Evolutionary conservation across 352 stramenopile species (phyloP), one percentile per base, ranked within the genome.

Genomic region (Phytophthora constricta): DNA sequence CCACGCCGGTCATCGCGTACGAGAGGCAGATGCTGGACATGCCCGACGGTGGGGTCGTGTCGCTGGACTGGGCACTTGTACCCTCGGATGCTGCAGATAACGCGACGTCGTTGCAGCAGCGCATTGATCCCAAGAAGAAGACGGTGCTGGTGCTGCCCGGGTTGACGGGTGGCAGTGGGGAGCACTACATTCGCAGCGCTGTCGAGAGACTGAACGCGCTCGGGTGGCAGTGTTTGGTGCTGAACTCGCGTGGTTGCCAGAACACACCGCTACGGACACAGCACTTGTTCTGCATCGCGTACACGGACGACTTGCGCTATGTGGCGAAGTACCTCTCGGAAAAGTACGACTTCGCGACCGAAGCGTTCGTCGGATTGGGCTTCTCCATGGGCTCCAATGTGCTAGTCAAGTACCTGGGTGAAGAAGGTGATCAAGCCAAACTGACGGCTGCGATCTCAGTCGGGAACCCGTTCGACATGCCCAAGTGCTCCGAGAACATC

Each of bases 351-450:
- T 87, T 90, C 52, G 37, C 39, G 14, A 46, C 53, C 19, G 58
- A 81, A 43, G 61, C 72, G 28, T 76, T 88, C 42, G 46, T 91
- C 13, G 82, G 73, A 17, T 54, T 89, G 14, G 84, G 84, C 8
- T 93, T 90, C 54, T 93, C 84, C 5, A 84, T 93, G 69, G 84
- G 82, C 10, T 84, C 80, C 5, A 91, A 93, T 50, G 79, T 93
- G 25, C 54, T 93, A 46, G 77, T 89, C 48, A 93, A 93, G 68
- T 93, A 88, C 61, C 55, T 93, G 1, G 84, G 82, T 1, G 84
- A 93, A 58, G 70, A 90, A 39, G 63, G 80, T 3, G 51, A 77
- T 5, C 52, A 70, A 3, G 55, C 62, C 28, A 50, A 50, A 51
- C 55, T 91, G 11, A 81, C 77, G 0, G 82, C 77, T 2, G 81